A percentile compares a stretch with the other conserved stretches of the same genome.
Conservation (phyloP, 2,329 filamentous ascomycete genomes). For the Claviceps sp. region DNA sequence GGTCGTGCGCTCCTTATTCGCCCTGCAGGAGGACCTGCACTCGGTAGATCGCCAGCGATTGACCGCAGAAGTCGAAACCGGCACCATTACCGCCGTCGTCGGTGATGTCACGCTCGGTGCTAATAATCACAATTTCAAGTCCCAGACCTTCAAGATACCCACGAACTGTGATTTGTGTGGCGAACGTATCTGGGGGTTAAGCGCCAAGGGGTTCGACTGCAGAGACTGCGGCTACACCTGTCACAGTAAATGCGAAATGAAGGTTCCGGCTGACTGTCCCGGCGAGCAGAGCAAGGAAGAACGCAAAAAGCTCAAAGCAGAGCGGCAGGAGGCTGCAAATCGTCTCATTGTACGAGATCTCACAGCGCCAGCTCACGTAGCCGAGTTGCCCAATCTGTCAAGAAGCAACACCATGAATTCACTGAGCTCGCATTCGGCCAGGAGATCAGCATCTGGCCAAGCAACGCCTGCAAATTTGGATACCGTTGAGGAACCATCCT, state of each 20-base stretch:
- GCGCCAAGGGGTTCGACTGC: conserved; percentile 92
- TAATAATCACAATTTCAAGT: conserved; percentile 93
- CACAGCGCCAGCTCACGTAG: conserved; percentile 27
- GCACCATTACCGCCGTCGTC: conserved; percentile 80
- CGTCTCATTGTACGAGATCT: conserved; percentile 37
- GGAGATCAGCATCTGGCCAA: conserved; percentile 39
- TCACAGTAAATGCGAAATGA: conserved; percentile 98
- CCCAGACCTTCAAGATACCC: conserved; percentile 98
- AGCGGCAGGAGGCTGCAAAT: conserved; percentile 69
- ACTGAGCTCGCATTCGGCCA: conserved; percentile 69
- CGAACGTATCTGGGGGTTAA: conserved; percentile 92
- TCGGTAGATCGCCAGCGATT: conserved; percentile 71
- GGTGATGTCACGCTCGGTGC: conserved; percentile 88
- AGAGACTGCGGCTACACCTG: conserved; percentile 95
- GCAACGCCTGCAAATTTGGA: conserved; percentile 39
- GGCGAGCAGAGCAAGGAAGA: conserved; percentile 91
- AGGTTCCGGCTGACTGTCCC: conserved; percentile 89
- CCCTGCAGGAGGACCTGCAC: conserved; percentile 72
- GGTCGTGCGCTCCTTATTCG: conserved; percentile 70
- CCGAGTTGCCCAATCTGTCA: conserved; percentile 55
- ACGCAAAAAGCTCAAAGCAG: conserved; percentile 81
- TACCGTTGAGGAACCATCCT: conserved; percentile 17
- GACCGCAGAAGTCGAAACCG: conserved; percentile 83
- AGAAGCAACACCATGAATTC: conserved; percentile 85
- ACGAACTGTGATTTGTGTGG: conserved; percentile 97